Base-by-base conservation (phyloP, 495 filamentous ascomycete genomes). In the Aspergillus baeticus region DNA sequence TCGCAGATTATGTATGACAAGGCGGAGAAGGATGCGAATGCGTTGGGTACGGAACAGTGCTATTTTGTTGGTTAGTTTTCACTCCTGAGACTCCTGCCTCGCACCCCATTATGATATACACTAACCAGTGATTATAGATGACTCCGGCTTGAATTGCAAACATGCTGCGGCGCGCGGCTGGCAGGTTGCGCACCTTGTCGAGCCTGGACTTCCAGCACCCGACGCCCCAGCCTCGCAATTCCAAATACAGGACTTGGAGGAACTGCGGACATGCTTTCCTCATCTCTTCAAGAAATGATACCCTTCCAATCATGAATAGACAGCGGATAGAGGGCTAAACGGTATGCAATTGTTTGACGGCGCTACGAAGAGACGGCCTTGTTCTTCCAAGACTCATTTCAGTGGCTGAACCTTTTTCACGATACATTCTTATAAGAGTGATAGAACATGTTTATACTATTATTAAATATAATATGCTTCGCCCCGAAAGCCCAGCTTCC, bases 1-100 rank as follows among this genome's bases (percentile, higher is more conserved):
- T 81, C 86, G 53, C 71, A 74, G 52, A 85, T 84, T 37, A 95
- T 96, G 91, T 97, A 84, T 67, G 83, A 81, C 23, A 95, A 92
- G 73, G 93, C 82, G 8, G 79, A 81, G 79, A 74, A 59, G 51
- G 82, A 92, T 53, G 86, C 87, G 0, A 81, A 79, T 3, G 82
- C 82, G 1, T 74, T 77, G 22, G 77, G 74, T 33, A 63, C 64
- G 17, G 79, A 84, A 43, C 73, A 86, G 37, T 95, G 91, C 69
- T 95, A 84, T 60, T 96, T 96, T 71, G 90, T 96, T 59, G 90
- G 90, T 91, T 77, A 61, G 87, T 73, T 13, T 56, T 20, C 22
- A 6, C 21, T 21, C 6, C 31, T 37, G 33, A 4, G 17, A 20
- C 26, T 33, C 18, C 1, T 15, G 6, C 6, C 1, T 22, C 35